Conservation (phyloP, 106 monocot genomes). For the Dendrobium nobile region DNA sequence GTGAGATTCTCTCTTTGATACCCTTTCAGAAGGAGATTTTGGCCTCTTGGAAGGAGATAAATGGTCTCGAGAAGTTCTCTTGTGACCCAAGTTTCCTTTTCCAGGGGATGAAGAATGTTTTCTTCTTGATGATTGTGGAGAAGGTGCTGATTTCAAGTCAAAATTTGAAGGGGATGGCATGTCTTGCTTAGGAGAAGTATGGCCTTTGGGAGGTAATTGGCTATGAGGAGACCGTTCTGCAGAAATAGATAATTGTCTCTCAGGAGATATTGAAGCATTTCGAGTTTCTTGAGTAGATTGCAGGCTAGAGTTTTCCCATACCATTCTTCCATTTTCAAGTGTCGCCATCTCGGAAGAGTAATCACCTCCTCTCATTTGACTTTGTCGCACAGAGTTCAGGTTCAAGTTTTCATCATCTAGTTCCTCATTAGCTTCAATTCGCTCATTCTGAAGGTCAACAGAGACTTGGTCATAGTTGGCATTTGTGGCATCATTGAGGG, state of each 20-base stretch:
- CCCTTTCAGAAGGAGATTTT: slow-evolving; percentile 33
- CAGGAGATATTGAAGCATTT: slow-evolving; percentile 29
- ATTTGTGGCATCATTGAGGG: slow-evolving; percentile 9
- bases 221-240: slow-evolving; percentile 23
- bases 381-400: background rate
- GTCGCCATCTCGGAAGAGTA: background rate
- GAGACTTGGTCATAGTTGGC: slow-evolving; percentile 1
- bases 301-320: slow-evolving; percentile 15
- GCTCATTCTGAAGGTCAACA: slow-evolving; percentile 10
- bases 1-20: slow-evolving; percentile 16
- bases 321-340: slow-evolving; percentile 19
- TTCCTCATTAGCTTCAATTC: slow-evolving; percentile 13
- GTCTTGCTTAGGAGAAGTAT: slow-evolving; percentile 10
- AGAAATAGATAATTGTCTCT: slow-evolving; percentile 27
- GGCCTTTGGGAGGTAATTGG: slow-evolving; percentile 7
- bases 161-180: slow-evolving; percentile 9
- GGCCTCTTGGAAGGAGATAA: slow-evolving; percentile 29
- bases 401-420: slow-evolving; percentile 17
- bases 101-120: slow-evolving; percentile 31
- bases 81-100: slow-evolving; percentile 18
- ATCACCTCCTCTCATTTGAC: slow-evolving; percentile 9
- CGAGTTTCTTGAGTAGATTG: slow-evolving; percentile 21
- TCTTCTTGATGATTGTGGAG: slow-evolving; percentile 17
- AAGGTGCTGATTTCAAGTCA: slow-evolving; percentile 16
- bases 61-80: slow-evolving; percentile 25